These are phyloP conservation scores for Penicillium sclerotigenum DNA, from an alignment of 2,329 filamentous ascomycete genomes.

Conservation along the genomic window DNA sequence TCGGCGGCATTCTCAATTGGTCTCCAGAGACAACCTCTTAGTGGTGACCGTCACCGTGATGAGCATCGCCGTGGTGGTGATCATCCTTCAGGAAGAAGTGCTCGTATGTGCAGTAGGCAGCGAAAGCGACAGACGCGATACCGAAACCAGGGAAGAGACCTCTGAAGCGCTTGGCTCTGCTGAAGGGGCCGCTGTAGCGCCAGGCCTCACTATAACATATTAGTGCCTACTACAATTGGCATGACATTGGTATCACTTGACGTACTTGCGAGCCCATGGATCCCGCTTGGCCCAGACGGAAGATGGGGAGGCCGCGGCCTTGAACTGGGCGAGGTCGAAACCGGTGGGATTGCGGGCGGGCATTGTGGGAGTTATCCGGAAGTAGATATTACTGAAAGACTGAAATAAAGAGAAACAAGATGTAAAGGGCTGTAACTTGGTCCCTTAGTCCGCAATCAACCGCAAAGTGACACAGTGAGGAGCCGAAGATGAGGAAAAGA, in stretches of 20 bases:
- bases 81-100: constrained; percentile 76
- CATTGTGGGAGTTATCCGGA: constrained; percentile 42
- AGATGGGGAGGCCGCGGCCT: constrained; percentile 62
- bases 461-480: constrained; percentile 8
- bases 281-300: constrained; percentile 52
- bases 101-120: constrained; percentile 85
- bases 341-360: constrained; percentile 71
- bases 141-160: constrained; percentile 83
- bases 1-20: constrained; percentile 12
- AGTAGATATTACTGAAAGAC: constrained; percentile 14
- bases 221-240: constrained; percentile 19
- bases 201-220: constrained; percentile 72
- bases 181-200: constrained; percentile 88
- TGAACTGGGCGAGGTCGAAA: constrained; percentile 82
- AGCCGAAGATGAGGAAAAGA: constrained; percentile 12
- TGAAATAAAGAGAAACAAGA: constrained; percentile 5
- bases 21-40: constrained; percentile 35
- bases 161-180: constrained; percentile 84
- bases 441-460: constrained; percentile 11
- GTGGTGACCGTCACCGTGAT: constrained; percentile 58
- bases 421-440: constrained; percentile 1
- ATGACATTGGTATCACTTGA: background rate
- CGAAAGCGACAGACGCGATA: constrained; percentile 87
- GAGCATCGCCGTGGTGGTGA: constrained; percentile 49
- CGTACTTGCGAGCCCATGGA: constrained; percentile 63